A percentile compares a stretch with the other conserved stretches of the same genome.
Evolutionary conservation across 495 filamentous ascomycete genomes (phyloP).

Genomic region (Bathelium albidoporum): DNA sequence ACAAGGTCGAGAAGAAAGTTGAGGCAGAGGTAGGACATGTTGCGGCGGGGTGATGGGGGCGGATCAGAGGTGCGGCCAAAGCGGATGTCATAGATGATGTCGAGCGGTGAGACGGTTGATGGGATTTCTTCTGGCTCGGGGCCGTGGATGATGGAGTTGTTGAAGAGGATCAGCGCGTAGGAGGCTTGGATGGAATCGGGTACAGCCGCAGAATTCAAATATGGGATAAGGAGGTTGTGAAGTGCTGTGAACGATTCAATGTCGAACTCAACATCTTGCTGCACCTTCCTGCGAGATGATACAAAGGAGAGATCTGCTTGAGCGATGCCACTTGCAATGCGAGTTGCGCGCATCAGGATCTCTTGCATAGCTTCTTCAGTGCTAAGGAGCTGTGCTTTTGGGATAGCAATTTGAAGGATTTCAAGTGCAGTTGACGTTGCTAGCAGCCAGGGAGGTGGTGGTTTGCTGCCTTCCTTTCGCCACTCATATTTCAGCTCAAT

Average conservation of each 20-base stretch:
- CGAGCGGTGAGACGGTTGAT: slow-evolving; percentile 40
- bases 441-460: slow-evolving; percentile 65
- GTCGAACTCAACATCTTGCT: slow-evolving; percentile 66
- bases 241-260: slow-evolving; percentile 60
- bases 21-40: slow-evolving; percentile 69
- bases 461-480: slow-evolving; percentile 42
- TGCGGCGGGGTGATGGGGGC: slow-evolving; percentile 49
- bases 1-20: slow-evolving; percentile 69
- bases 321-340: slow-evolving; percentile 47
- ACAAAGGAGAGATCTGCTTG: slow-evolving; percentile 42
- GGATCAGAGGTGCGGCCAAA: slow-evolving; percentile 64
- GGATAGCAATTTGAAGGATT: slow-evolving; percentile 57
- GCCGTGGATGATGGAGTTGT: slow-evolving; percentile 68
- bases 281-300: slow-evolving; percentile 33
- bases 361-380: background rate
- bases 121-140: slow-evolving; percentile 51
- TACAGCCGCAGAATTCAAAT: slow-evolving; percentile 54
- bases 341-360: background rate
- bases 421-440: slow-evolving; percentile 60
- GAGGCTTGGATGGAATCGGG: slow-evolving; percentile 55
- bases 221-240: slow-evolving; percentile 60
- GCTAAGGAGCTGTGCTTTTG: slow-evolving; percentile 15
- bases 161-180: slow-evolving; percentile 70
- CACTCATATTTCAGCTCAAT: slow-evolving; percentile 67
- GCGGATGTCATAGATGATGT: slow-evolving; percentile 54